Conservation (phyloP, 768 basidiomycete species). For the Amanita muscaria region DNA sequence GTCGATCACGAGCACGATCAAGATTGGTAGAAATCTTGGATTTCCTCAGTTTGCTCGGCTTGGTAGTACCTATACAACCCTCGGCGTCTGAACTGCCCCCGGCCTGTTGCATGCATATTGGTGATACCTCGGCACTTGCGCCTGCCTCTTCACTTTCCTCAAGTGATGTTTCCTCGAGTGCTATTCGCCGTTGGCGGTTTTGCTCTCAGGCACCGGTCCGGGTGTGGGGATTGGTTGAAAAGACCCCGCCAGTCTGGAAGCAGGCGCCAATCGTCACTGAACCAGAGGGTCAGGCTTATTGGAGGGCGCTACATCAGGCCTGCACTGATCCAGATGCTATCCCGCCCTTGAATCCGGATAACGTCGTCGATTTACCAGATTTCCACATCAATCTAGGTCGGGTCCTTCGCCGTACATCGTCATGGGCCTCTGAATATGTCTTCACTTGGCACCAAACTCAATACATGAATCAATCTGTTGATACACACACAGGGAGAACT, state of each 20-base stretch:
- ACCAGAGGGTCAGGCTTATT: conserved; percentile 39
- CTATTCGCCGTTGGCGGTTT: conserved; percentile 49
- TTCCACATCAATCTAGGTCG: conserved; percentile 27
- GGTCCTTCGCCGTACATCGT: conserved; percentile 46
- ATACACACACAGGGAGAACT: conserved; percentile 31
- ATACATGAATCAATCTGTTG: conserved; percentile 48
- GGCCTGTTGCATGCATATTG: neutral
- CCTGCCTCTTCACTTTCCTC: conserved; percentile 24
- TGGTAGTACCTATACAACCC: conserved; percentile 49
- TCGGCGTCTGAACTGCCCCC: conserved; percentile 16
- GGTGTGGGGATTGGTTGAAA: conserved; percentile 48
- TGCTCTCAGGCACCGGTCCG: conserved; percentile 45
- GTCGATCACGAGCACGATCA: conserved; percentile 47
- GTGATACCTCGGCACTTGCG: conserved; percentile 28
- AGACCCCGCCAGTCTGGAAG: conserved; percentile 46
- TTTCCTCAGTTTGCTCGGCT: conserved; percentile 44
- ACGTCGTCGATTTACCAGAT: conserved; percentile 17
- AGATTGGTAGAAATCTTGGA: conserved; percentile 57
- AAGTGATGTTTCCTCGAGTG: neutral
- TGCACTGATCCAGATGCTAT: conserved; percentile 29
- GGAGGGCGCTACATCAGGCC: conserved; percentile 45
- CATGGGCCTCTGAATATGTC: conserved; percentile 55
- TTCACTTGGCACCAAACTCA: conserved; percentile 62
- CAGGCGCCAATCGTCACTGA: conserved; percentile 31
- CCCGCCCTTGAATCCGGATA: conserved; percentile 12